Percentiles rank a stretch among this genome's conserved stretches.
Conservation (phyloP, 805 yeast genomes). For the Candida montana region DNA sequence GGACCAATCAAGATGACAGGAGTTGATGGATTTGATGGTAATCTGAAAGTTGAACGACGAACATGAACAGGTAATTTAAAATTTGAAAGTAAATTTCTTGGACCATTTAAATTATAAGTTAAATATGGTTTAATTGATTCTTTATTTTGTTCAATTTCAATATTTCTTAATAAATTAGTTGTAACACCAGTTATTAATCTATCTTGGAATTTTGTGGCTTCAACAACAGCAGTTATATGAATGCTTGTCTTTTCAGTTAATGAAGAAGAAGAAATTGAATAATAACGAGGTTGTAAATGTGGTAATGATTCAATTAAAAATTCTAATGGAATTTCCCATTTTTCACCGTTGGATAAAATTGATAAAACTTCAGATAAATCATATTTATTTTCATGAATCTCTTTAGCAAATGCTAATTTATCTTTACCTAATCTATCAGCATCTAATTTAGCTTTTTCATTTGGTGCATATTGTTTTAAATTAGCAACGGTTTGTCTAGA, state of each 20-base stretch:
- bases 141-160: conserved; percentile 56
- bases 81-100: conserved; percentile 47
- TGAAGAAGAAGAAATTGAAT: conserved; percentile 91
- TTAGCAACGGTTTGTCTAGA: conserved; percentile 80
- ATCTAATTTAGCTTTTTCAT: conserved; percentile 40
- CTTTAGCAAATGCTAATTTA: conserved; percentile 60
- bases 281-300: conserved; percentile 88
- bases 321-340: conserved; percentile 86
- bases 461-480: conserved; percentile 79
- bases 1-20: conserved; percentile 95
- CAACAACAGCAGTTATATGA: conserved; percentile 90
- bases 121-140: conserved; percentile 38
- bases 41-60: conserved; percentile 90
- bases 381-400: conserved; percentile 54
- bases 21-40: conserved; percentile 76
- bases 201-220: conserved; percentile 31
- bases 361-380: conserved; percentile 75
- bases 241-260: conserved; percentile 66
- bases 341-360: conserved; percentile 50
- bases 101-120: conserved; percentile 76
- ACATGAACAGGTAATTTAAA: conserved; percentile 82
- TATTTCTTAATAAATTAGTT: conserved; percentile 77
- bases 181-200: conserved; percentile 65
- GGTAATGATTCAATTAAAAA: conserved; percentile 78
- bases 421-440: conserved; percentile 50